Evolutionary conservation across 257 asterid genomes (phyloP), one percentile per base, ranked within the genome.

Genomic region (Solanum peruvianum): DNA sequence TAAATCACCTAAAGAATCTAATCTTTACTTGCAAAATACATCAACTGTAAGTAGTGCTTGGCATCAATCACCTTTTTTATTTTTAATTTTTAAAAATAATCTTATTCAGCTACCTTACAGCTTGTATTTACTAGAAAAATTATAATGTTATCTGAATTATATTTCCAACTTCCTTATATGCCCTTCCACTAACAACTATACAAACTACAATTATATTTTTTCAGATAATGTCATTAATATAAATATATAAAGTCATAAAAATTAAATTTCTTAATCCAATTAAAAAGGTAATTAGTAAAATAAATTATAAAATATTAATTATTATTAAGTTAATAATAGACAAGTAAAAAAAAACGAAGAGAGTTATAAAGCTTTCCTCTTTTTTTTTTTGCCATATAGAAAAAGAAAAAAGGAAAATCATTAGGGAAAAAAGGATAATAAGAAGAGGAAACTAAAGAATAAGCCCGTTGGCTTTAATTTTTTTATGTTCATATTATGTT

Each of bases 1-100:
- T 49, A 31, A 81, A 29, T 31, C 83, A 73, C 80, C 82, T 25
- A 71, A 39, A 86, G 91, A 90, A 92, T 89, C 92, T 89, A 87
- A 31, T 90, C 90, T 85, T 89, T 89, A 75, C 85, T 80, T 75
- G 80, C 76, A 78, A 83, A 83, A 86, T 69, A 88, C 88, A 81
- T 82, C 49, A 73, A 88, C 72, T 87, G 64, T 82, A 73, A 86
- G 71, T 64, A 72, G 87, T 82, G 87, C 87, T 83, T 82, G 87
- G 84, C 86, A 70, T 72, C 84, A 87, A 47, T 72, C 58, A 27
- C 39, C 37, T 84, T 45, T 42, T n/a, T 47, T 41, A 72, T 73
- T 44, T 42, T 45, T 29, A 71, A 1, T 72, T 3, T 10, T 2
- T 0, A 33, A 20, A 76, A 4, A 31, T 9, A 35, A 71, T 84